Base-by-base conservation (phyloP, 306 rosid genomes). In the Rosa chinensis region DNA sequence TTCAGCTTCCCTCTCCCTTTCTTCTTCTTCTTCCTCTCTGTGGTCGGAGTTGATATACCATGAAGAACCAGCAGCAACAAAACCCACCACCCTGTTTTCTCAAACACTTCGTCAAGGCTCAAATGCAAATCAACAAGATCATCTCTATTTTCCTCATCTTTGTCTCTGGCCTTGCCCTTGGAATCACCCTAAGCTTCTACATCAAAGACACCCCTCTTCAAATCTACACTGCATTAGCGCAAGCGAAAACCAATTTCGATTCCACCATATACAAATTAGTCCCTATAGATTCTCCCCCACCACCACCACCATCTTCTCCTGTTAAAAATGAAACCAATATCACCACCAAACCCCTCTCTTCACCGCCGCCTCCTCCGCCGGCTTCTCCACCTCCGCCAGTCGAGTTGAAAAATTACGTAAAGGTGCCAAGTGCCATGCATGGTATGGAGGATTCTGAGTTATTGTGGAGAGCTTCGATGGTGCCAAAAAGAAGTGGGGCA, bases 381-480 rank as follows among this genome's bases (percentile, higher is more conserved):
- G 13, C 35, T 20, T 17, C 18, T 20, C 25, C 62, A 0, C 17
- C 28, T 6, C 70, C 56, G 18, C 85, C 82, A 32, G 69, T 64
- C 0, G 92, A 83, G 4, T 70, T 87, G 76, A 83, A 3, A 18
- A 87, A 87, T 1, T 89, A 75, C 71, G 55, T 86, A 43, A 83
- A 78, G 11, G 81, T 87, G 39, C 85, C 92, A 0, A 70, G 42
- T 2, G 81, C 74, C 0, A 79, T 84, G 89, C 98, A 91, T 76
- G 87, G 85, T 35, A 90, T 93, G 97, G 77, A 53, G 17, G 99
- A 95, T 28, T 84, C 83, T 7, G 99, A 95, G 79, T 83, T 95
- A 81, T 43, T 92, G 5, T 84, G 94, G 98, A 89, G 90, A 80
- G 98, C 99, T 70, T 92, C 98, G 0, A 49, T 93, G 82, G 87